phyloP scores from a whole-genome alignment of 306 rosid species.

The Argentina anserina region DNA sequence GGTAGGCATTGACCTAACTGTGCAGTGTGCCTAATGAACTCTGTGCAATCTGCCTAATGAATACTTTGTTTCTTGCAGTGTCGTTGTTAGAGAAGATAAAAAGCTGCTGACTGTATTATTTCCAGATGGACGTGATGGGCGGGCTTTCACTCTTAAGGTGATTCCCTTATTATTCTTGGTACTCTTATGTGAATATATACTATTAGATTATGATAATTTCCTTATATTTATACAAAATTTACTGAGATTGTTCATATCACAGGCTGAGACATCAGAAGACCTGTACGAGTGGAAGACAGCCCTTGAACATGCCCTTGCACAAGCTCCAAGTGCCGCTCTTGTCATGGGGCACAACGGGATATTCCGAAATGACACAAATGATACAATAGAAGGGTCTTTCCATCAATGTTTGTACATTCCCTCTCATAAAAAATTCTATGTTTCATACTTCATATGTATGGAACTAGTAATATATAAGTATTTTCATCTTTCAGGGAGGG shows the following conservation, averaged over 20 bases:
- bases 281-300: slow-evolving; percentile 96
- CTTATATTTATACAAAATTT: slow-evolving; percentile 5
- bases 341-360: slow-evolving; percentile 97
- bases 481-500: slow-evolving; percentile 65
- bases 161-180: neutral
- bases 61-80: slow-evolving; percentile 53
- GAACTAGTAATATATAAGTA: slow-evolving; percentile 11
- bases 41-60: slow-evolving; percentile 20
- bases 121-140: slow-evolving; percentile 99
- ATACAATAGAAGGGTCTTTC: slow-evolving; percentile 84
- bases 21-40: neutral
- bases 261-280: slow-evolving; percentile 98
- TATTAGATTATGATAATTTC: neutral
- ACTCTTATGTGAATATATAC: neutral
- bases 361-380: slow-evolving; percentile 74
- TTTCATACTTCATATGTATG: slow-evolving; percentile 16
- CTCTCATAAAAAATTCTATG: slow-evolving; percentile 3
- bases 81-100: slow-evolving; percentile 98
- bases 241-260: slow-evolving; percentile 20
- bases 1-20: slow-evolving; percentile 61
- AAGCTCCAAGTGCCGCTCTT: slow-evolving; percentile 99
- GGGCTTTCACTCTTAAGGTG: slow-evolving; percentile 99
- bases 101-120: slow-evolving; percentile 90
- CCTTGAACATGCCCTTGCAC: slow-evolving; percentile 94
- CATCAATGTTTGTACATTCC: slow-evolving; percentile 73